These are phyloP conservation scores for Curvularia sp. DNA, from an alignment of 2,329 filamentous ascomycete genomes.

Conservation along the genomic window DNA sequence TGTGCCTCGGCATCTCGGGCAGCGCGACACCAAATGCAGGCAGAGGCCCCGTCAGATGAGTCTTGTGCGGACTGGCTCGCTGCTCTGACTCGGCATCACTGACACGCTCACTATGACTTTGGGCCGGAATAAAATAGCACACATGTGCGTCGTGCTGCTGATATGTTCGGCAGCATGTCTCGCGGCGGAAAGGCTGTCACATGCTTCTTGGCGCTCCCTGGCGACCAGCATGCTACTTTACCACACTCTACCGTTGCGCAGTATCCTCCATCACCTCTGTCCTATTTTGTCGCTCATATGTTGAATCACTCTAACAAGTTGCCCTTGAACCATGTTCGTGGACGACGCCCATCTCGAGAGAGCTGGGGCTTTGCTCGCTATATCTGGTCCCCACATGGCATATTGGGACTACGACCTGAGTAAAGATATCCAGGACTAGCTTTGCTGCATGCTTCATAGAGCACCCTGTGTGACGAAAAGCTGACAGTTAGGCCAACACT, in stretches of 20 bases:
- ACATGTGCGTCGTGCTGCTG: not conserved
- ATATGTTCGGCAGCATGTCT: not conserved
- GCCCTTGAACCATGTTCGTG: not conserved
- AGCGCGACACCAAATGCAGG: constrained; percentile 24
- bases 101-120: constrained; percentile 3
- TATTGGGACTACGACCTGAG: not conserved
- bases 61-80: constrained; percentile 6
- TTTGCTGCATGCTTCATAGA: not conserved
- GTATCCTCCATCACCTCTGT: not conserved
- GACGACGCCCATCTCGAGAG: not conserved
- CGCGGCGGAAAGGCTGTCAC: not conserved
- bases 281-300: not conserved
- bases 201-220: constrained; percentile 13
- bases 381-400: not conserved
- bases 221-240: not conserved
- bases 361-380: not conserved
- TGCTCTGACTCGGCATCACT: constrained; percentile 22
- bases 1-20: constrained; percentile 39
- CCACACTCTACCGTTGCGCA: not conserved
- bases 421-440: not conserved
- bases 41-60: constrained; percentile 16
- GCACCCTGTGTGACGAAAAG: not conserved
- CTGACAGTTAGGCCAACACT: not conserved
- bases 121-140: not conserved
- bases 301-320: not conserved